These are phyloP conservation scores for Pyronema omphalodes DNA, from an alignment of 495 filamentous ascomycete genomes.

Conservation along the genomic window DNA sequence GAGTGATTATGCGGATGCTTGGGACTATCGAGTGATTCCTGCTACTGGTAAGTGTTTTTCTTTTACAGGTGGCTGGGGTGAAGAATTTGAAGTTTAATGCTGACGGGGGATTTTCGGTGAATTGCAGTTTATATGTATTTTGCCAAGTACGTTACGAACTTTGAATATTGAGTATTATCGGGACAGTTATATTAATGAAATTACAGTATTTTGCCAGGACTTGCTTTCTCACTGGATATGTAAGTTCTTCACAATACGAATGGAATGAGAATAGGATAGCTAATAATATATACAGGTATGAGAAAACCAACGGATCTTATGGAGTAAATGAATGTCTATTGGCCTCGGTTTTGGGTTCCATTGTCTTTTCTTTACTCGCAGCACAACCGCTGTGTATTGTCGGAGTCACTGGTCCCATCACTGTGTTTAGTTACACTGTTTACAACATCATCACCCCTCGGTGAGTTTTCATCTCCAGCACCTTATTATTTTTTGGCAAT, in stretches of 20 bases:
- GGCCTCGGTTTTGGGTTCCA: constrained; percentile 55
- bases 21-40: constrained; percentile 68
- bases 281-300: constrained; percentile 24
- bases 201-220: constrained; percentile 53
- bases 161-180: constrained; percentile 1
- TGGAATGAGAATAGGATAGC: background rate
- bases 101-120: background rate
- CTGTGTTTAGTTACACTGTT: constrained; percentile 75
- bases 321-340: constrained; percentile 74
- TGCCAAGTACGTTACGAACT: constrained; percentile 44
- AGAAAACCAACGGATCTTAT: constrained; percentile 59
- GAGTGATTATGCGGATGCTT: constrained; percentile 67
- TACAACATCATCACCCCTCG: constrained; percentile 56
- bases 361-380: constrained; percentile 57
- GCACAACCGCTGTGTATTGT: constrained; percentile 76
- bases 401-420: constrained; percentile 52
- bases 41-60: constrained; percentile 32
- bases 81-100: constrained; percentile 1
- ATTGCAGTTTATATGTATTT: constrained; percentile 67
- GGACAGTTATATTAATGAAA: constrained; percentile 4
- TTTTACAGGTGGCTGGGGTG: background rate
- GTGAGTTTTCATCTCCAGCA: constrained; percentile 6
- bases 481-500: background rate
- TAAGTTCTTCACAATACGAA: constrained; percentile 22
- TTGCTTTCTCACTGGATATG: constrained; percentile 78